Base-by-base conservation (phyloP, 2,329 filamentous ascomycete species). In the Colletotrichum paranaense region DNA sequence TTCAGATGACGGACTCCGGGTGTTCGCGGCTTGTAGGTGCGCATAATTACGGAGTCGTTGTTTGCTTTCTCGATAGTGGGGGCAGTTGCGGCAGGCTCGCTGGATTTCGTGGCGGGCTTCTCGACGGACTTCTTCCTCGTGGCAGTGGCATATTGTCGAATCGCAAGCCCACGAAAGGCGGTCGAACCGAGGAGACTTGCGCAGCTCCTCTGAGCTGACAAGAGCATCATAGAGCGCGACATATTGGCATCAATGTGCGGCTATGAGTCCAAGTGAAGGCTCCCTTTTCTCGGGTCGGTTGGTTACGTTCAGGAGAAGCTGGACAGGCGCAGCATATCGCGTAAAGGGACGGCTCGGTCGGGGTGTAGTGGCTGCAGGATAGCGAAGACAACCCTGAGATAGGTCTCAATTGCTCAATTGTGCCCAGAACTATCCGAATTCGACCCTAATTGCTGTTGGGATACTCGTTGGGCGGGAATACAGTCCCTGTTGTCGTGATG, bases 21-120 rank as follows among this genome's bases (percentile, higher is more conserved):
- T 1, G 97, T 98, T 78, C 95, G 92, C 46, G 97, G 97, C 82
- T 94, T 98, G 84, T 98, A 99, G 67, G 94, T 97, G 78, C 94
- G 92, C 82, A 98, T 82, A 57, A 88, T 84, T 19, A 85, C 83
- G 19, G 85, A 81, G 53, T 86, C 62, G 12, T 59, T 73, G n/a
- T 30, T 65, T 24, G 60, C 79, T 55, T 81, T 80, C 24, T 81
- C 77, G 70, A 73, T 72, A 26, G 78, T 74, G 14, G 76, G 58
- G 28, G 55, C 67, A 14, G 75, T 62, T 6, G 70, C 63, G 26
- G 75, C 52, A 56, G 75, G 67, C 56, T 74, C 69, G 65, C 73
- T 76, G 30, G 72, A 75, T 62, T 73, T 70, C 8, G 75, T 32
- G 28, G 59, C 55, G 24, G 67, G 26, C 26, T 62, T 57, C 19